Evolutionary conservation across 2,329 filamentous ascomycete genomes (phyloP), one percentile per base, ranked within the genome.

Genomic region (Curvularia spicifera): DNA sequence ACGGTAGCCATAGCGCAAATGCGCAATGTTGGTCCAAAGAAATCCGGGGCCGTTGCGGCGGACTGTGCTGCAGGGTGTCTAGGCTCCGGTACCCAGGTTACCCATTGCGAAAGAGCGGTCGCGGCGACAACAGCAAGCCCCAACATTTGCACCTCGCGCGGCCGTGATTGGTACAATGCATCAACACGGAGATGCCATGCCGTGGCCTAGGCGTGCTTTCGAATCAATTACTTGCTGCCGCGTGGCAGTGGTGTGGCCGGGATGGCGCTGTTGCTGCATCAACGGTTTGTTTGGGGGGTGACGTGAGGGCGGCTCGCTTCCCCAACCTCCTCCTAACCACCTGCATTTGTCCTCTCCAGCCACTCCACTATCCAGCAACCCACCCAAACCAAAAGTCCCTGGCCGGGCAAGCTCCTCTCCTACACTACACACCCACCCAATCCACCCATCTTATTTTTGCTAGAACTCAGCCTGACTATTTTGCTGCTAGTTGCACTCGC

Each of bases 241-340:
- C 47, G 53, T 59, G 52, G 52, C 56, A 51, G 8, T 39, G 24
- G 37, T 24, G 9, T 35, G 18, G 50, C 31, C 31, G 46, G 55
- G 51, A 42, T 52, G 51, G 52, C 51, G 53, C 42, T 51, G 58
- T 57, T 55, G 64, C 63, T 64, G 61, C 61, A 52, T 50, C 64
- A 64, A 61, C 63, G 44, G 55, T 50, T 57, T 64, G 60, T 61
- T 66, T 66, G 55, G 59, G 59, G 52, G 2, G 53, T 55, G 52
- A 59, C 57, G 63, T 66, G 59, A 59, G 50, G 54, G 52, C 31
- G 53, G 50, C 53, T 47, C 33, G 52, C 42, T 44, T 59, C 56
- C 59, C 63, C 61, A 66, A 57, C 63, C 63, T 62, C 61, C 39
- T 60, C 56, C 51, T 51, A 56, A 60, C 56, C 56, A 48, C 59